Base-by-base conservation (phyloP, 139 green algal species). In the Chlamydomonas incerta region DNA sequence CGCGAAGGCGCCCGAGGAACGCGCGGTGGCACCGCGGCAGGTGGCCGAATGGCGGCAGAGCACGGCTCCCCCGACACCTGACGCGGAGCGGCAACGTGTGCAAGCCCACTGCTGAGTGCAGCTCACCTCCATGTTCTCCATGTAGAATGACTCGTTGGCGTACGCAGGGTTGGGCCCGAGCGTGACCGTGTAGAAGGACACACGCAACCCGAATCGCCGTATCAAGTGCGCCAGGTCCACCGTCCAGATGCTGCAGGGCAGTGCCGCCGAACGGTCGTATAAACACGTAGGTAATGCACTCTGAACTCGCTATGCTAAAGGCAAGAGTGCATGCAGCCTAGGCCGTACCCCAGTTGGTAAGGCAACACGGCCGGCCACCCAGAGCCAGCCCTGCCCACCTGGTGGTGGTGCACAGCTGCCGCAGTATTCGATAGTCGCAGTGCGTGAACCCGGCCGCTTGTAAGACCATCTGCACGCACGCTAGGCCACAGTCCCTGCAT, bases 181-280 rank as follows among this genome's bases (percentile, higher is more conserved):
- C 0, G 92, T 97, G 29, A 94, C 83, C 0, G 96, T 98, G 52
- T 88, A 79, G 82, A 98, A 95, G 3, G 74, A 85, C 23, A 98
- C 93, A 0, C 87, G 50, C 47, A 96, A 58, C 1, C 92, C 92
- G 65, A 96, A 97, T 74, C 83, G 84, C 0, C 93, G 90, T 63
- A 98, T 88, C 47, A 98, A 91, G 86, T 97, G 92, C 0, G 96
- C 96, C 26, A 99, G 87, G 89, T 99, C 96, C 13, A 99, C 90
- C 0, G 96, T 99, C 96, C 96, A 99, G 3, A 98, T 92, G 79
- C 96, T 98, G 88, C 74, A 52, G 33, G 52, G 15, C 3, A 60
- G 37, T n/a, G n/a, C n/a, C n/a, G n/a, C n/a, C n/a, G n/a, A n/a
- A n/a, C n/a, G n/a, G n/a, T n/a, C n/a, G n/a, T n/a, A n/a, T n/a